phyloP scores from a whole-genome alignment of 176 grass and related monocot species.

The Leersia perrieri region DNA sequence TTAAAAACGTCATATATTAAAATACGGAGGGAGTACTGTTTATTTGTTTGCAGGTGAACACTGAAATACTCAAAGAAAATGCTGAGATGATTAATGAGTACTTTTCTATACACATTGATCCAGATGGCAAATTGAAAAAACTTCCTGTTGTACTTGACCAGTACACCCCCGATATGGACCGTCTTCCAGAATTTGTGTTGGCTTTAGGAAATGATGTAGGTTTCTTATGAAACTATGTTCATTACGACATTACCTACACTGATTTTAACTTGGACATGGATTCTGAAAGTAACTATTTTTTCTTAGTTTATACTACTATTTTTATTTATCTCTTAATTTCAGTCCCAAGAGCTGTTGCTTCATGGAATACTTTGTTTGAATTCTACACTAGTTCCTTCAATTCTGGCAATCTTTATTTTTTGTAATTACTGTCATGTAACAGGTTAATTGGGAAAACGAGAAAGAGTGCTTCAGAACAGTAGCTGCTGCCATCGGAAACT shows the following conservation, averaged over 20 bases:
- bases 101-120: constrained; percentile 74
- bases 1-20: too few species aligned
- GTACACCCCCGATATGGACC: constrained; percentile 87
- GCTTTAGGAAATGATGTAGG: constrained; percentile 82
- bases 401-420: constrained; percentile 12
- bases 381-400: neutral
- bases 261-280: constrained; percentile 4
- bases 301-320: neutral
- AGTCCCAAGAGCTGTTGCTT: neutral
- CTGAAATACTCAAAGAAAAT: constrained; percentile 77
- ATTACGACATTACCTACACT: constrained; percentile 9
- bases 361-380: constrained; percentile 28
- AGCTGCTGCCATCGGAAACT: constrained; percentile 78
- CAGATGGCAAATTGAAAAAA: constrained; percentile 68
- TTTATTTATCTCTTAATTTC: neutral
- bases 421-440: constrained; percentile 17
- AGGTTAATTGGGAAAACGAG: constrained; percentile 88
- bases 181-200: constrained; percentile 81
- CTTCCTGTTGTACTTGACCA: constrained; percentile 97
- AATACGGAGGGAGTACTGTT: too few species aligned
- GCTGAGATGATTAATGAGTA: constrained; percentile 83
- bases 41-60: constrained; percentile 58
- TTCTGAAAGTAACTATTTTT: neutral
- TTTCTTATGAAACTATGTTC: constrained; percentile 20
- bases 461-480: constrained; percentile 81